Conservation (phyloP, 257 asterid species). For the Solanum appendiculatum region DNA sequence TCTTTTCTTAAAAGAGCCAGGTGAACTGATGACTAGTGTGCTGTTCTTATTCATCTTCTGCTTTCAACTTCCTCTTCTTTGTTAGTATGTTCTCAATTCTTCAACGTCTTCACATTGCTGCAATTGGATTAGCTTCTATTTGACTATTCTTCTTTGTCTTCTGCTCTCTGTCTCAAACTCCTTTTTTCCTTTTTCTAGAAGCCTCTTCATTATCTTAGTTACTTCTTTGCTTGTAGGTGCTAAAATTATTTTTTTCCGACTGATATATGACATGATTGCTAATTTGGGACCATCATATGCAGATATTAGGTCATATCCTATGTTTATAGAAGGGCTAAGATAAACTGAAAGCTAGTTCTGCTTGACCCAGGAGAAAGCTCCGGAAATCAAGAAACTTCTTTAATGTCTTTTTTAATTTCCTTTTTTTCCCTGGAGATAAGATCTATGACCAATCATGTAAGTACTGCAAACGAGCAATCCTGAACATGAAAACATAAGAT, state of each 20-base stretch:
- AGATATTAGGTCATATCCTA: not conserved
- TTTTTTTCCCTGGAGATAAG: not conserved
- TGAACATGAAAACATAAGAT: not conserved
- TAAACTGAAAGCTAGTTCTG: not conserved
- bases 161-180: not conserved
- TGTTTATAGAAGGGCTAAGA: not conserved
- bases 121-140: not conserved
- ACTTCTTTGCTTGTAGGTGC: not conserved
- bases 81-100: not conserved
- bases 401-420: not conserved
- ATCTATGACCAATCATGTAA: not conserved
- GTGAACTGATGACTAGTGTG: not conserved
- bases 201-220: not conserved
- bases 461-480: not conserved
- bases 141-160: not conserved
- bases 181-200: not conserved
- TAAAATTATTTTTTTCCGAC: not conserved
- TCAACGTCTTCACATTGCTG: not conserved
- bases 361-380: not conserved
- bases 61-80: not conserved
- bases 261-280: not conserved
- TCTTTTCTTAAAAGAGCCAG: not conserved
- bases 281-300: not conserved
- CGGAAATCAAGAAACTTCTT: not conserved
- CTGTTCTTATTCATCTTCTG: not conserved